phyloP scores from a whole-genome alignment of 495 filamentous ascomycete species.

The Delitschia confertaspora region DNA sequence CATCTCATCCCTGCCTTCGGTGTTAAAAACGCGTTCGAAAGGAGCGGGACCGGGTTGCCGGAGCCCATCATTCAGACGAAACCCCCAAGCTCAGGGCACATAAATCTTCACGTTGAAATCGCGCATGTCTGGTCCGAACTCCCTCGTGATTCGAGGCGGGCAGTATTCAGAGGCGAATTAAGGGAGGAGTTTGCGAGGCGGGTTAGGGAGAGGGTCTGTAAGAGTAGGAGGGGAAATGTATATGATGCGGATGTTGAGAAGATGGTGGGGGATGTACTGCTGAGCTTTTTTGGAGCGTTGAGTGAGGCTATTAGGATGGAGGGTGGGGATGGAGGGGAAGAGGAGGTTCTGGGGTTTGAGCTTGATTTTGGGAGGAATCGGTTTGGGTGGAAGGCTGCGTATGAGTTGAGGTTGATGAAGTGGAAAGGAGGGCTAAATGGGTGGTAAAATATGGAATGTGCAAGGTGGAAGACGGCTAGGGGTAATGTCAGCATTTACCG shows the following conservation, averaged over 20 bases:
- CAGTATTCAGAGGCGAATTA: constrained; percentile 1
- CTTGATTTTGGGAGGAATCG: constrained; percentile 16
- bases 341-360: constrained; percentile 11
- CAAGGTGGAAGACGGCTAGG: no score
- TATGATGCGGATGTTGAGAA: constrained; percentile 4
- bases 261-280: constrained; percentile 6
- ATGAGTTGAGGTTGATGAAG: constrained; percentile 6
- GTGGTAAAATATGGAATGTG: no score
- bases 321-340: constrained; percentile 1
- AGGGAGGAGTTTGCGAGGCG: constrained; percentile 6
- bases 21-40: constrained; percentile 13
- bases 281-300: constrained; percentile 14
- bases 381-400: constrained; percentile 13
- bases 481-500: no score
- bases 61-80: constrained; percentile 8
- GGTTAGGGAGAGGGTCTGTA: constrained; percentile 8
- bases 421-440: no score
- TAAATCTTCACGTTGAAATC: constrained; percentile 24
- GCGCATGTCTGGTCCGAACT: constrained; percentile 17
- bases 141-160: background rate
- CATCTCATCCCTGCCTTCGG: constrained; percentile 25
- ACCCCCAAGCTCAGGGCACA: constrained; percentile 21
- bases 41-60: constrained; percentile 24
- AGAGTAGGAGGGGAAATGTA: constrained; percentile 11
- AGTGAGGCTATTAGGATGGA: constrained; percentile 10